phyloP scores from a whole-genome alignment of 2,329 filamentous ascomycete species.

The Knoxdaviesia proteae region DNA sequence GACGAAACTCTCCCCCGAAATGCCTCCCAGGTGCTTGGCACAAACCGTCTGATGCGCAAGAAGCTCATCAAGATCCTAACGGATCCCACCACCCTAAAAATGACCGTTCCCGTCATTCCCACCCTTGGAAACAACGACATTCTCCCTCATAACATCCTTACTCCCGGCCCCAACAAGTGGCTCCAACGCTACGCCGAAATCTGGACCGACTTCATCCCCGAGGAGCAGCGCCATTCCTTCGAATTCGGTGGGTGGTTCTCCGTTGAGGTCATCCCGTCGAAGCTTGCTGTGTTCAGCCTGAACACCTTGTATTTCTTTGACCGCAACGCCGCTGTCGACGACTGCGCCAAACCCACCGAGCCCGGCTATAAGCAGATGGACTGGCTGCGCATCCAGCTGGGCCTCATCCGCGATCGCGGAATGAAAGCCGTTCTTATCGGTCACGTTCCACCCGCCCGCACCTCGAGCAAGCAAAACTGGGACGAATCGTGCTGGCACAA shows the following conservation, averaged over 20 bases:
- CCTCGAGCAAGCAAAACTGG: slow-evolving; percentile 70
- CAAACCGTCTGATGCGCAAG: slow-evolving; percentile 55
- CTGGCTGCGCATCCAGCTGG: slow-evolving; percentile 78
- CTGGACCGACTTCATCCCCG: slow-evolving; percentile 76
- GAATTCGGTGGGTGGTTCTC: slow-evolving; percentile 88
- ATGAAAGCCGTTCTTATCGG: slow-evolving; percentile 93
- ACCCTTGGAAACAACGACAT: slow-evolving; percentile 97
- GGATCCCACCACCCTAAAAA: slow-evolving; percentile 30
- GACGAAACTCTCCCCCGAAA: slow-evolving; percentile 63
- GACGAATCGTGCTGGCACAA: slow-evolving; percentile 98
- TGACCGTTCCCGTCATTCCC: slow-evolving; percentile 63
- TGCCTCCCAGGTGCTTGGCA: slow-evolving; percentile 50
- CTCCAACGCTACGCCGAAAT: slow-evolving; percentile 56
- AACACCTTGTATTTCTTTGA: slow-evolving; percentile 96
- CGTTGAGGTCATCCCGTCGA: slow-evolving; percentile 71
- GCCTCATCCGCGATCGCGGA: slow-evolving; percentile 58
- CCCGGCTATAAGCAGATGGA: slow-evolving; percentile 91
- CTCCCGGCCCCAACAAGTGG: slow-evolving; percentile 70
- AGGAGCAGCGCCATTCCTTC: slow-evolving; percentile 80
- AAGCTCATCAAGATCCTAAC: slow-evolving; percentile 60
- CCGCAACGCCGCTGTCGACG: slow-evolving; percentile 82
- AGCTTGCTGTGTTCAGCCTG: slow-evolving; percentile 75
- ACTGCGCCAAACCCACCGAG: slow-evolving; percentile 57
- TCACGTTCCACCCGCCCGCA: slow-evolving; percentile 80
- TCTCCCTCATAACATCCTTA: slow-evolving; percentile 85